Conservation (phyloP, 257 asterid species). For the Petrea volubilis region DNA sequence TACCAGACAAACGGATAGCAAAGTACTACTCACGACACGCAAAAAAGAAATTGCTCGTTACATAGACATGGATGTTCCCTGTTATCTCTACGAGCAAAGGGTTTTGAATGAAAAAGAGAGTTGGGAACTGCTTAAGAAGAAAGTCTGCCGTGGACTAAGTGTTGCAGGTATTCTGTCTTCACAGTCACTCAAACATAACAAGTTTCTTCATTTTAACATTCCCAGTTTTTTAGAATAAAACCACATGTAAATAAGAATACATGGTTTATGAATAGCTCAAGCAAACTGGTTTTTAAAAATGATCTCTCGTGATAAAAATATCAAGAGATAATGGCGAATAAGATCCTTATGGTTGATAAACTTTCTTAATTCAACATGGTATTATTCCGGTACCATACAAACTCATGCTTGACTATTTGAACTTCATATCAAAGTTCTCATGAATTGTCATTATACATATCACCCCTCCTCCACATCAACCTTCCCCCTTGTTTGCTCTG, state of each 20-base stretch:
- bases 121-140: slow-evolving; percentile 60
- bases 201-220: neutral
- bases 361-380: neutral
- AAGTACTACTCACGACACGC: slow-evolving; percentile 49
- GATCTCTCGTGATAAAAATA: neutral
- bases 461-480: no score
- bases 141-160: slow-evolving; percentile 33
- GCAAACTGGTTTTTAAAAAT: neutral
- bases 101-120: slow-evolving; percentile 47
- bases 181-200: neutral
- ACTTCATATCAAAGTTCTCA: neutral
- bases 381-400: no score
- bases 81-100: slow-evolving; percentile 48
- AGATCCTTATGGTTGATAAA: neutral
- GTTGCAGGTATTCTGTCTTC: slow-evolving; percentile 35
- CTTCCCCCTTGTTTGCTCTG: no score
- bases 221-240: neutral
- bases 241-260: neutral
- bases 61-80: slow-evolving; percentile 35
- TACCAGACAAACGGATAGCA: slow-evolving; percentile 29
- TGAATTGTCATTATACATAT: no score
- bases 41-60: slow-evolving; percentile 37
- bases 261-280: neutral
- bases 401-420: neutral
- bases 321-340: neutral